Evolutionary conservation across 139 green algal species (phyloP).

Genomic region (Dunaliella primolecta): DNA sequence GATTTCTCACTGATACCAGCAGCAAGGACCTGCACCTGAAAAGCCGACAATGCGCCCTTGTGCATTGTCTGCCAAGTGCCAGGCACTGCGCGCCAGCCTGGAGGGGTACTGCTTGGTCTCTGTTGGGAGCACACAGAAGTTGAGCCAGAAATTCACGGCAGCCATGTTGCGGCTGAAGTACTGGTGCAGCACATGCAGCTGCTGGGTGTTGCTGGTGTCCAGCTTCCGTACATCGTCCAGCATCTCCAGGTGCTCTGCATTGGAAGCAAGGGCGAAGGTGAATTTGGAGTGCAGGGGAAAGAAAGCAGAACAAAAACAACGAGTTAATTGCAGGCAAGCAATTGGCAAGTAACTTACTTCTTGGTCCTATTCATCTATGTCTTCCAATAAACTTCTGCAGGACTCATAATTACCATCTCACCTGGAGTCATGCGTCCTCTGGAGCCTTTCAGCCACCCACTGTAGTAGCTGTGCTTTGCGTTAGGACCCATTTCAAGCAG

Average conservation of each 20-base stretch:
- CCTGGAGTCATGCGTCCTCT: neutral
- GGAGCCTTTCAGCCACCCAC: constrained; percentile 22
- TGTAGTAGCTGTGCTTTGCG: constrained; percentile 34
- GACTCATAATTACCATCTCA: no score
- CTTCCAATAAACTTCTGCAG: no score
- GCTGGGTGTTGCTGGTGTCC: constrained; percentile 40
- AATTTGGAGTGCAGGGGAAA: no score
- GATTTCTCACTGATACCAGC: no score
- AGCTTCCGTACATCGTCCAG: constrained; percentile 31
- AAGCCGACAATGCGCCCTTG: constrained; percentile 36
- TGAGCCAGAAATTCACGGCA: constrained; percentile 50
- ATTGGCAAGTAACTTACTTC: no score
- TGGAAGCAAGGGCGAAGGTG: no score
- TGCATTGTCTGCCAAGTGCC: constrained; percentile 52
- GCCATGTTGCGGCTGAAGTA: constrained; percentile 53
- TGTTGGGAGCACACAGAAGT: constrained; percentile 32
- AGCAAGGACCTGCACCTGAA: no score
- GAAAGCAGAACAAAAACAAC: no score
- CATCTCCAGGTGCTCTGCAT: constrained; percentile 3
- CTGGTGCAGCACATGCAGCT: constrained; percentile 34
- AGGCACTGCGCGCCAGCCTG: constrained; percentile 38
- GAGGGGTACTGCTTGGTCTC: constrained; percentile 47
- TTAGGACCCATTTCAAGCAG: constrained; percentile 37
- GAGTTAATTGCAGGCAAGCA: no score
- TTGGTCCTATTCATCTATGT: no score